phyloP scores from a whole-genome alignment of 129 eudicot genomes.

The Rutidosis leptorrhynchoides region DNA sequence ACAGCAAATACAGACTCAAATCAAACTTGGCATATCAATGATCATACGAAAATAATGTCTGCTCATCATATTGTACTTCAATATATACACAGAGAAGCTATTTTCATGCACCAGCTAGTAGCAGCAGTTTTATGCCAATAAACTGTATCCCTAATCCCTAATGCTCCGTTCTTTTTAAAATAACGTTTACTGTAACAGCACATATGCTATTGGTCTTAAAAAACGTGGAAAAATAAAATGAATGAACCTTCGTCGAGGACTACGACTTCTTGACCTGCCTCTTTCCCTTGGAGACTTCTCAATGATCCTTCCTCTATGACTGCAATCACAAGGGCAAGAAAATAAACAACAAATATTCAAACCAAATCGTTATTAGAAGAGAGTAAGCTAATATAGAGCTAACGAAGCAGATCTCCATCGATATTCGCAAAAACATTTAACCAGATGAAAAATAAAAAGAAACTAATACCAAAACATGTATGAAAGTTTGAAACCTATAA shows the following conservation, averaged over 20 bases:
- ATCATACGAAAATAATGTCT: not conserved
- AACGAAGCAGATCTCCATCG: not conserved
- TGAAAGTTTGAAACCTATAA: slow-evolving; percentile 3
- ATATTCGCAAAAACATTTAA: not conserved
- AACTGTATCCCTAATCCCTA: not conserved
- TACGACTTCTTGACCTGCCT: slow-evolving; percentile 72
- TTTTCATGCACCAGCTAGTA: slow-evolving; percentile 9
- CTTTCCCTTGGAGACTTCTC: slow-evolving; percentile 51
- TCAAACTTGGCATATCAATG: not conserved
- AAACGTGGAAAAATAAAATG: not conserved
- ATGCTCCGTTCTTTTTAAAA: not conserved
- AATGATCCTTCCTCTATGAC: slow-evolving; percentile 73
- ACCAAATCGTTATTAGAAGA: not conserved
- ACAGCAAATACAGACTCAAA: not conserved
- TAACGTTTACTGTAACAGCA: not conserved
- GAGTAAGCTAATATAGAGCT: not conserved
- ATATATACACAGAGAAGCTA: not conserved
- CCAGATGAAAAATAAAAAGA: not conserved
- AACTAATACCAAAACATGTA: not conserved
- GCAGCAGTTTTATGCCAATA: not conserved
- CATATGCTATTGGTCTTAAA: slow-evolving; percentile 3
- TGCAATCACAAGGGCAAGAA: slow-evolving; percentile 22
- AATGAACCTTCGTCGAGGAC: slow-evolving; percentile 71
- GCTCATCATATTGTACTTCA: not conserved
- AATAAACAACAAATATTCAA: not conserved